A percentile compares a stretch with the other conserved stretches of the same genome.
These are phyloP conservation scores for Plasmopara viticola DNA, from an alignment of 352 stramenopile genomes.

Conservation along the genomic window DNA sequence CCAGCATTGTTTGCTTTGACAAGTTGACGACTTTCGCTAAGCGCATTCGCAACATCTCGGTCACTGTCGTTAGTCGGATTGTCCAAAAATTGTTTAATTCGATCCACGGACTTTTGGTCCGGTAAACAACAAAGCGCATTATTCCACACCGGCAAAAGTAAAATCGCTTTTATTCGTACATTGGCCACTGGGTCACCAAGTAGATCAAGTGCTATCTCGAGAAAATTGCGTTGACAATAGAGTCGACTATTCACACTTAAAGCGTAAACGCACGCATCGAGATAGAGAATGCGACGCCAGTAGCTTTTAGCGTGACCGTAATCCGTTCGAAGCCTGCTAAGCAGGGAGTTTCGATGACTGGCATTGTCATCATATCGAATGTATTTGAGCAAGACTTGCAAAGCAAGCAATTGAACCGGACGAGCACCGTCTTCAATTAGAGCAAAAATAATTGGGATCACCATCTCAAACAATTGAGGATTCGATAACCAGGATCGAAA, in stretches of 20 bases:
- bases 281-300: conserved; percentile 66
- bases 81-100: conserved; percentile 64
- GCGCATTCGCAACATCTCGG: conserved; percentile 50
- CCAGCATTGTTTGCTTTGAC: conserved; percentile 39
- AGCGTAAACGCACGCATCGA: conserved; percentile 62
- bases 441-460: conserved; percentile 74
- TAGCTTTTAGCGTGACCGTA: conserved; percentile 71
- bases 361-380: conserved; percentile 65
- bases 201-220: conserved; percentile 70
- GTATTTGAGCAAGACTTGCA: conserved; percentile 56
- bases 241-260: conserved; percentile 60
- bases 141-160: conserved; percentile 62
- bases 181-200: conserved; percentile 71
- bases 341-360: conserved; percentile 61
- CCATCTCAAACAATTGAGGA: conserved; percentile 61
- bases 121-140: conserved; percentile 40
- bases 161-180: conserved; percentile 64
- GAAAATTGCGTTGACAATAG: conserved; percentile 69
- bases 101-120: conserved; percentile 69
- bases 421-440: conserved; percentile 69
- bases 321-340: conserved; percentile 60
- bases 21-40: conserved; percentile 37
- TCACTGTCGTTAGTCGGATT: conserved; percentile 53
- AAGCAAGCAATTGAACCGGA: conserved; percentile 61
- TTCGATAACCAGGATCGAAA: conserved; percentile 57